Base-by-base conservation (phyloP, 1,284 basidiomycete genomes). In the Lignosus rhinocerotis region DNA sequence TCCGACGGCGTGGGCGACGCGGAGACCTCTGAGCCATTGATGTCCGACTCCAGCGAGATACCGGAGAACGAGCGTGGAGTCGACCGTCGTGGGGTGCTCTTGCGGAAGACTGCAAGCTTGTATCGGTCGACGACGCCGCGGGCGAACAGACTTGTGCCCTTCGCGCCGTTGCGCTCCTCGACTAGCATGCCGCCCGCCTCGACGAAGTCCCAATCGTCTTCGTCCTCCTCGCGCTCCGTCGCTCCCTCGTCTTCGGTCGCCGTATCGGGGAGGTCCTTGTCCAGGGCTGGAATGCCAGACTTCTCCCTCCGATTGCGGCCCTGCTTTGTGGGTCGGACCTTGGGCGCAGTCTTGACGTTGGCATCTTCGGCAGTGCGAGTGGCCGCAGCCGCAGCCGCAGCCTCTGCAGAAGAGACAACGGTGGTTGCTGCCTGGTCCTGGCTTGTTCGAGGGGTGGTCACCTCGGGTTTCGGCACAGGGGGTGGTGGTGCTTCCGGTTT, bases 181-280 rank as follows among this genome's bases (percentile, higher is more conserved):
- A 84, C 85, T 64, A 88, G 88, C 53, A 52, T 7, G 14, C 76
- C 85, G 58, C 70, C 71, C 1, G 83, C 83, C 66, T 93, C 92
- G 57, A 94, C 81, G 60, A 94, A 85, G 79, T 93, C 92, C 92
- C 92, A 94, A 60, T 93, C 92, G 51, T 91, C 89, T 47, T 87
- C 86, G 53, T 87, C 86, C 25, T 87, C 84, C 43, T 90, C 86
- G 45, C 82, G 78, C 65, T 82, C 80, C 41, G 81, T 82, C 60
- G 75, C 74, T 49, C 71, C 70, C 19, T 70, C 80, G 39, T 85
- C 84, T 56, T 83, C 85, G 55, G 87, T 85, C 56, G 74, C 75
- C 53, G 73, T 78, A 69, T 85, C 83, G 14, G 82, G 80, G 16
- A 90, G 73, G 67, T 85, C 82, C 50, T 83, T 81, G 69, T 93